Evolutionary conservation across 2,329 filamentous ascomycete genomes (phyloP).

Genomic region (Colletotrichum truncatum): DNA sequence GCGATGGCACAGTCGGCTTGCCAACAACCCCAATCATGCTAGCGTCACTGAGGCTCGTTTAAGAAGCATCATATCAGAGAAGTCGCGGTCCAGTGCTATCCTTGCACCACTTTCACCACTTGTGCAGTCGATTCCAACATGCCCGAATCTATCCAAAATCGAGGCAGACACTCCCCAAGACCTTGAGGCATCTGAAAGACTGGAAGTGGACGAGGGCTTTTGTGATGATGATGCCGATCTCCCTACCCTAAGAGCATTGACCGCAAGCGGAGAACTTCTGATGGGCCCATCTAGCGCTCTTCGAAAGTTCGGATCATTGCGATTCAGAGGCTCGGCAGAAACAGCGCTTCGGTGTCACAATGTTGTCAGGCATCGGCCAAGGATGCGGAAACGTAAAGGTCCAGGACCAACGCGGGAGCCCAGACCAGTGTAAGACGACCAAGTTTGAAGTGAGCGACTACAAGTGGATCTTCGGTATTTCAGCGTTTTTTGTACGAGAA

Average conservation of each 20-base stretch:
- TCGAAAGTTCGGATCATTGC: constrained; percentile 2
- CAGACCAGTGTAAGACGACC: not conserved
- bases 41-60: constrained; percentile 16
- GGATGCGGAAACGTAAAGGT: constrained; percentile 28
- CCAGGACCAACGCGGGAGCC: not conserved
- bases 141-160: not conserved
- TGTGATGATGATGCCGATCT: constrained; percentile 16
- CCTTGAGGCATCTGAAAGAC: not conserved
- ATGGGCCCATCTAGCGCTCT: not conserved
- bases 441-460: not conserved
- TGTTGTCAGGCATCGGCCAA: constrained; percentile 24
- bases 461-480: not conserved
- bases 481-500: not conserved
- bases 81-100: constrained; percentile 12
- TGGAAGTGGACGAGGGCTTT: constrained; percentile 27
- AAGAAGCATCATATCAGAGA: constrained; percentile 11
- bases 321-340: constrained; percentile 25
- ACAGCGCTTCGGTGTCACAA: constrained; percentile 19
- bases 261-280: not conserved
- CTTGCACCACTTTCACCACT: not conserved
- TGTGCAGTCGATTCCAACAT: not conserved
- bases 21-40: constrained; percentile 22
- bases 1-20: constrained; percentile 19
- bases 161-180: not conserved
- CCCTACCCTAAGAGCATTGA: not conserved